Evolutionary conservation across 1,284 basidiomycete species (phyloP).

Genomic region (Inonotus hispidus): DNA sequence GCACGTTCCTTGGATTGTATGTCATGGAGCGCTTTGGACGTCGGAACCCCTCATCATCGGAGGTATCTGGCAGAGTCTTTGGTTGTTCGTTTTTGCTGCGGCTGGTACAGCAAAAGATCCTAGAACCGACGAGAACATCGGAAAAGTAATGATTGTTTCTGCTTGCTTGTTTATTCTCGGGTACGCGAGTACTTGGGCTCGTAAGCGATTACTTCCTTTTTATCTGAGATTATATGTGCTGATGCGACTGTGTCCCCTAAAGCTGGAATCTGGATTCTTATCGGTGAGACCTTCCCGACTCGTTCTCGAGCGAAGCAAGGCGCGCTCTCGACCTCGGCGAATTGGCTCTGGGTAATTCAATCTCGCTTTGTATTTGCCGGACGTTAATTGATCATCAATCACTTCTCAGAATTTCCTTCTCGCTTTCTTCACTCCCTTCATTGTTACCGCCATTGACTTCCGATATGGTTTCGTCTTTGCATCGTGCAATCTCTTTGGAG

Average conservation of each 20-base stretch:
- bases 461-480: slow-evolving; percentile 69
- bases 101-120: slow-evolving; percentile 68
- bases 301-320: slow-evolving; percentile 74
- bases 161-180: slow-evolving; percentile 77
- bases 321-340: slow-evolving; percentile 61
- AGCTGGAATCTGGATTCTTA: slow-evolving; percentile 67
- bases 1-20: slow-evolving; percentile 44
- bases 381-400: background rate
- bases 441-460: slow-evolving; percentile 50
- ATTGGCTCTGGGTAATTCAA: slow-evolving; percentile 47
- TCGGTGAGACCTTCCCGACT: slow-evolving; percentile 74
- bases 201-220: slow-evolving; percentile 25
- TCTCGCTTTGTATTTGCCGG: background rate
- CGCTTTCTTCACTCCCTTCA: slow-evolving; percentile 73
- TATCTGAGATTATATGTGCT: background rate
- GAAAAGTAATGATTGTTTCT: slow-evolving; percentile 70
- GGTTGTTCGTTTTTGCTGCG: slow-evolving; percentile 75
- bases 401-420: slow-evolving; percentile 62
- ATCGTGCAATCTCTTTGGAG: slow-evolving; percentile 53
- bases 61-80: slow-evolving; percentile 67
- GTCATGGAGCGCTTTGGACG: slow-evolving; percentile 35
- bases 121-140: slow-evolving; percentile 40
- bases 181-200: slow-evolving; percentile 73
- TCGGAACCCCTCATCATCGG: slow-evolving; percentile 56
- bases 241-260: background rate